phyloP scores from a whole-genome alignment of 73 alveolate species.

The Diophrys appendiculata region DNA sequence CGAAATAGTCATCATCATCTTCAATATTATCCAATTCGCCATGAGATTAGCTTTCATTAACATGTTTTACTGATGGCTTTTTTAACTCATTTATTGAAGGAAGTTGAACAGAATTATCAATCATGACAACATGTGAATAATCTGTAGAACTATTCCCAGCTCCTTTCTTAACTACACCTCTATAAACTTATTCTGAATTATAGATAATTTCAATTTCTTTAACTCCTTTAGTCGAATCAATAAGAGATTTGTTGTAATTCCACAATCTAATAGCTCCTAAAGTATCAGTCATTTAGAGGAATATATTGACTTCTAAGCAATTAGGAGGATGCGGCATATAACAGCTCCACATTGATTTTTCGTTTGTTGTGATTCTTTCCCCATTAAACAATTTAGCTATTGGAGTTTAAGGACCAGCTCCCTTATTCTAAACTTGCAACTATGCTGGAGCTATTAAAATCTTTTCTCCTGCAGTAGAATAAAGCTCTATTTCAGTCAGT shows the following conservation, averaged over 20 bases:
- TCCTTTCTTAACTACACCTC: conserved; percentile 67
- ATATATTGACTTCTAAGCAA: conserved; percentile 65
- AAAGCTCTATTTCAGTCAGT: conserved; percentile 81
- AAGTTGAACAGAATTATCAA: conserved; percentile 30
- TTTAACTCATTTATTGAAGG: conserved; percentile 45
- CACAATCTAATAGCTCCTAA: conserved; percentile 73
- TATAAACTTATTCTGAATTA: conserved; percentile 44
- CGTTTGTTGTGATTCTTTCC: conserved; percentile 63
- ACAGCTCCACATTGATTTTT: conserved; percentile 82
- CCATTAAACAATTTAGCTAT: conserved; percentile 69
- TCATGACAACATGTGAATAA: conserved; percentile 57
- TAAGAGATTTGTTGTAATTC: conserved; percentile 78
- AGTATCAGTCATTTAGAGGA: conserved; percentile 30
- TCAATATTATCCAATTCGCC: conserved; percentile 15
- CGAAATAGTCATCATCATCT: too few relatives aligned
- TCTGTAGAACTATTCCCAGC: conserved; percentile 68
- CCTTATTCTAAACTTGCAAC: conserved; percentile 54
- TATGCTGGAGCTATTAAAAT: conserved; percentile 62
- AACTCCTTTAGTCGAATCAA: conserved; percentile 78
- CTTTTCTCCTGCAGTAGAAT: conserved; percentile 35
- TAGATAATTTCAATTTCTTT: conserved; percentile 67
- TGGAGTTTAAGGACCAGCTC: conserved; percentile 52
- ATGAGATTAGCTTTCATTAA: conserved; percentile 1
- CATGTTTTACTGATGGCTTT: conserved; percentile 17
- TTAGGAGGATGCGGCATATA: conserved; percentile 78